Evolutionary conservation across 2,329 filamentous ascomycete genomes (phyloP).

Genomic region (Trematosphaeria pertusa): DNA sequence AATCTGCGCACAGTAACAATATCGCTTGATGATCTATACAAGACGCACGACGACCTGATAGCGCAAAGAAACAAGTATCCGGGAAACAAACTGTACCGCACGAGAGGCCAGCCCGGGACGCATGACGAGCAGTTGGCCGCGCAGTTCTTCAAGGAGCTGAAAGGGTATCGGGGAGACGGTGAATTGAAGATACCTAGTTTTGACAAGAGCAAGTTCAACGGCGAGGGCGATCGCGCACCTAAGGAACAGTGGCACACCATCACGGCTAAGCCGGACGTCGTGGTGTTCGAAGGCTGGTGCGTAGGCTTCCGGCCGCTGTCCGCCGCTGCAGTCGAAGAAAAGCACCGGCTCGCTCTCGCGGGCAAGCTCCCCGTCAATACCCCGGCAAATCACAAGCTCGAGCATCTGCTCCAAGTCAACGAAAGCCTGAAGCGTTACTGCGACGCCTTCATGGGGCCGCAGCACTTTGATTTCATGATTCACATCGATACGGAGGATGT

Average conservation of each 20-base stretch:
- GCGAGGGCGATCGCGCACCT: conserved; percentile 77
- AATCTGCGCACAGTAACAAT: conserved; percentile 39
- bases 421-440: conserved; percentile 62
- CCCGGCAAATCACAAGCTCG: conserved; percentile 61
- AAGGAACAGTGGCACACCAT: conserved; percentile 67
- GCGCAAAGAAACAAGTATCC: conserved; percentile 70
- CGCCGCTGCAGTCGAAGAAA: conserved; percentile 61
- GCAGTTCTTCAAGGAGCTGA: conserved; percentile 68
- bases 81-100: conserved; percentile 77
- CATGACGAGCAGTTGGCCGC: conserved; percentile 75
- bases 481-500: conserved; percentile 76
- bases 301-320: conserved; percentile 77
- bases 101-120: conserved; percentile 82
- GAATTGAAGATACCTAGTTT: conserved; percentile 73
- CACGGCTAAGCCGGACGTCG: conserved; percentile 65
- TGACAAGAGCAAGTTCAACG: conserved; percentile 80
- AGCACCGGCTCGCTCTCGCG: conserved; percentile 62
- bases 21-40: conserved; percentile 83
- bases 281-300: conserved; percentile 92
- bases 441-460: conserved; percentile 50
- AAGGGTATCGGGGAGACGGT: conserved; percentile 54
- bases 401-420: conserved; percentile 66
- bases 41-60: conserved; percentile 72
- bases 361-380: conserved; percentile 53
- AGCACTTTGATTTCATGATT: conserved; percentile 65